Evolutionary conservation across 352 stramenopile species (phyloP).

Genomic region (Globisporangium orthogonon): DNA sequence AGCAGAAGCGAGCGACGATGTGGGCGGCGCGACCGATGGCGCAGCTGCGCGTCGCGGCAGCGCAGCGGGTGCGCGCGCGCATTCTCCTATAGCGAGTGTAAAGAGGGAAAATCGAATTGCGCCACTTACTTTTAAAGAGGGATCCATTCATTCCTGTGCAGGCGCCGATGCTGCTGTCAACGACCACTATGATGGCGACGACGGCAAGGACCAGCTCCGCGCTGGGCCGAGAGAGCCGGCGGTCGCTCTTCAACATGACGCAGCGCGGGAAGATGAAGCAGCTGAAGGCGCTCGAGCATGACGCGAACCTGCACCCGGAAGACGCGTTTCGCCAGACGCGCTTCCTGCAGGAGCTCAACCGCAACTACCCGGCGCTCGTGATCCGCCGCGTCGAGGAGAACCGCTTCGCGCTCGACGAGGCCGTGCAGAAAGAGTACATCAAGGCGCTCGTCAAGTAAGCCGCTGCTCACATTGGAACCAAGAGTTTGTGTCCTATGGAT

Average conservation of each 20-base stretch:
- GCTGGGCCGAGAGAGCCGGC: slow-evolving; percentile 20
- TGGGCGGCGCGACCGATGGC: slow-evolving; percentile 7
- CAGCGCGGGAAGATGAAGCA: slow-evolving; percentile 71
- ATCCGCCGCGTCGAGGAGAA: slow-evolving; percentile 81
- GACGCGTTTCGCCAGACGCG: slow-evolving; percentile 73
- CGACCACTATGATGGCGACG: neutral
- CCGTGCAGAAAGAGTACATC: slow-evolving; percentile 85
- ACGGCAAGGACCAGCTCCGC: neutral
- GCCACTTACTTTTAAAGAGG: neutral
- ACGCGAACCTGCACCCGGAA: slow-evolving; percentile 68
- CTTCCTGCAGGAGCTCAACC: slow-evolving; percentile 86
- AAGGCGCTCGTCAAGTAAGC: slow-evolving; percentile 82
- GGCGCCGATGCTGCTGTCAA: neutral
- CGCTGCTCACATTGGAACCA: no score
- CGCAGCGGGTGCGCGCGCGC: neutral
- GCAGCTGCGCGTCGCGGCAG: slow-evolving; percentile 2
- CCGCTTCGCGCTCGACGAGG: slow-evolving; percentile 75
- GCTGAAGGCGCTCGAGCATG: slow-evolving; percentile 79
- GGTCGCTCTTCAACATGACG: slow-evolving; percentile 79
- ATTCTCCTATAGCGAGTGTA: neutral
- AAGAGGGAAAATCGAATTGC: neutral
- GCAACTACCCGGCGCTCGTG: slow-evolving; percentile 76
- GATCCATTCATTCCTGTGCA: neutral
- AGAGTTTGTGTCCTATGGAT: no score
- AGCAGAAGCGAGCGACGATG: neutral